A percentile compares a stretch with the other conserved stretches of the same genome.
These are phyloP conservation scores for Leavenworthia alabamica DNA, from an alignment of 345 rosid genomes.

Conservation along the genomic window DNA sequence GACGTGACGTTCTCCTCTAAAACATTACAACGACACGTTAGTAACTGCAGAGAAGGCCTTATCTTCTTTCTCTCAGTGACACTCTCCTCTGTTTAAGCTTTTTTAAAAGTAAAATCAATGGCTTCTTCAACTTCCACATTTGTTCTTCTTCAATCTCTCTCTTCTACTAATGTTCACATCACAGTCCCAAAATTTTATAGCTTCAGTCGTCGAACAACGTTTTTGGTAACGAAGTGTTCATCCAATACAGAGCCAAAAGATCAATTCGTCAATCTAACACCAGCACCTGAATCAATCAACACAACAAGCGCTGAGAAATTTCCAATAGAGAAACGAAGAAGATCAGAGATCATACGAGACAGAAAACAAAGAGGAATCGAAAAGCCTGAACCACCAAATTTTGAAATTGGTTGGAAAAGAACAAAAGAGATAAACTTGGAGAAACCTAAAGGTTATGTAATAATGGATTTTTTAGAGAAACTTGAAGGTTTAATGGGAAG, in stretches of 20 bases:
- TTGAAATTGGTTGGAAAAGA: conserved; percentile 82
- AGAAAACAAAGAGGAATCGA: conserved; percentile 36
- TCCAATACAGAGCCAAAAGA: conserved; percentile 18
- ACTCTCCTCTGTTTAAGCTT: neutral
- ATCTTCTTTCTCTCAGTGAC: neutral
- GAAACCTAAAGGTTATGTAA: conserved; percentile 71
- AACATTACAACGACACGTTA: neutral
- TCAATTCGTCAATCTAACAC: conserved; percentile 32
- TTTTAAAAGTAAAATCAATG: conserved; percentile 13
- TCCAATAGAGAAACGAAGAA: conserved; percentile 69
- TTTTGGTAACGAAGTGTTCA: conserved; percentile 2
- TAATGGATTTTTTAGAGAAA: conserved; percentile 79
- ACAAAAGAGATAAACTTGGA: conserved; percentile 58
- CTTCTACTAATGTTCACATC: neutral
- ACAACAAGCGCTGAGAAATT: conserved; percentile 44
- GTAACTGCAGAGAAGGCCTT: conserved; percentile 1
- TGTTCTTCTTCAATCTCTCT: conserved; percentile 13
- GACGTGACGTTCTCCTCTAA: neutral
- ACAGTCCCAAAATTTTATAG: neutral
- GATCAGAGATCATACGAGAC: conserved; percentile 53
- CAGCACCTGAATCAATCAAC: conserved; percentile 39
- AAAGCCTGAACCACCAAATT: conserved; percentile 63
- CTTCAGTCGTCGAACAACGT: neutral
- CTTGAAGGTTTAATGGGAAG: conserved; percentile 61
- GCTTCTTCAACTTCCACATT: conserved; percentile 22